These are phyloP conservation scores for Dictyostelium discoideum DNA, from an alignment of 78 protist species.

Conservation along the genomic window DNA sequence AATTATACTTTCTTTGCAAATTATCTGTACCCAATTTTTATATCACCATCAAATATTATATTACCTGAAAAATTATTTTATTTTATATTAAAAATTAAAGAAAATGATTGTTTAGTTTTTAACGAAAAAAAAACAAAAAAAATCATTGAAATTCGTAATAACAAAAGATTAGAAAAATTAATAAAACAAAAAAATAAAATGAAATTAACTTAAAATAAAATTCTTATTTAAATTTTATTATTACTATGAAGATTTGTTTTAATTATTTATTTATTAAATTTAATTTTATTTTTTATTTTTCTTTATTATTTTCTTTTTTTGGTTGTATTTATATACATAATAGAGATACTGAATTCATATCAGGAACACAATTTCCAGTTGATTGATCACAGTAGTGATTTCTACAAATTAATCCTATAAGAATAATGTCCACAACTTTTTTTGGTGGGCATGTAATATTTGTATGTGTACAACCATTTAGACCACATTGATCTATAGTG, in stretches of 20 bases:
- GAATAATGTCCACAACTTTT: too few relatives aligned
- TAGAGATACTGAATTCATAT: too few relatives aligned
- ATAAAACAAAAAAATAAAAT: background rate
- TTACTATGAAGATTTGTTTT: too few relatives aligned
- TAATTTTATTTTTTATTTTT: too few relatives aligned
- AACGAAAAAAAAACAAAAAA: background rate
- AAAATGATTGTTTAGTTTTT: too few relatives aligned
- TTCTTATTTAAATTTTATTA: too few relatives aligned
- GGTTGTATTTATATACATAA: too few relatives aligned
- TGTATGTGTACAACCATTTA: background rate
- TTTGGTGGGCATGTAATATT: background rate
- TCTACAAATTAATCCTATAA: background rate
- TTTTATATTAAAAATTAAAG: too few relatives aligned
- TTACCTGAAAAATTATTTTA: background rate
- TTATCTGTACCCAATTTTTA: background rate
- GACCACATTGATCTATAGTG: background rate
- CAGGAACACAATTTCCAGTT: background rate
- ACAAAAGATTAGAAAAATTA: background rate
- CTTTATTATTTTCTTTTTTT: too few relatives aligned
- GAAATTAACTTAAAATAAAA: too few relatives aligned
- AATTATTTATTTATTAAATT: too few relatives aligned
- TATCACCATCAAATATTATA: background rate
- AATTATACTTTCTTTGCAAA: background rate
- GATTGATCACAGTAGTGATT: background rate
- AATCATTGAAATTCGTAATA: background rate